Percentiles rank a stretch among this genome's conserved stretches.
phyloP scores from a whole-genome alignment of 352 stramenopile species.

The Globisporangium parvum region DNA sequence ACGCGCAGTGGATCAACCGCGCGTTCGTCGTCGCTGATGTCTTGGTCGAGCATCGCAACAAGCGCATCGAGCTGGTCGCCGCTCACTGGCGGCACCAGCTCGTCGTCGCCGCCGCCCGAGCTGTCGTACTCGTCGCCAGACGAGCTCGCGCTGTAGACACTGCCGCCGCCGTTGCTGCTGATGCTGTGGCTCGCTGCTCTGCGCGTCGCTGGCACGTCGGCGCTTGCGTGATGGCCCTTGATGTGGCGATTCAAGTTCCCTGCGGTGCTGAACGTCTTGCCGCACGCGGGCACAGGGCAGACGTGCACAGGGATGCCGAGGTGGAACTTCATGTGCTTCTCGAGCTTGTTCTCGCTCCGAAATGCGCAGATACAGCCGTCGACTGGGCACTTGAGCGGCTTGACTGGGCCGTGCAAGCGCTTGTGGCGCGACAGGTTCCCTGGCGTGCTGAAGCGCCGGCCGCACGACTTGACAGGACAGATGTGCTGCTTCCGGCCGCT shows the following conservation, averaged over 20 bases:
- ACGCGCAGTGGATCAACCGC: neutral
- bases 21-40: constrained; percentile 5
- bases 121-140: constrained; percentile 23
- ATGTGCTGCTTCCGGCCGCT: constrained; percentile 31
- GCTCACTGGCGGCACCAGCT: neutral
- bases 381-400: constrained; percentile 41
- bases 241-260: constrained; percentile 60
- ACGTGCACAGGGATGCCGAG: constrained; percentile 40
- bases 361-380: constrained; percentile 44
- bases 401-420: constrained; percentile 45
- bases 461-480: constrained; percentile 42
- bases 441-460: constrained; percentile 43
- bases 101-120: constrained; percentile 20
- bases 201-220: constrained; percentile 14
- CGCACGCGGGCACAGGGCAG: constrained; percentile 29
- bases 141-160: constrained; percentile 9
- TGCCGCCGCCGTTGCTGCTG: neutral
- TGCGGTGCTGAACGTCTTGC: constrained; percentile 56
- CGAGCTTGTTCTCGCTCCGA: constrained; percentile 49
- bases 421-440: constrained; percentile 60
- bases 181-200: constrained; percentile 2
- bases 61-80: constrained; percentile 30
- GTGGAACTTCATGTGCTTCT: constrained; percentile 65
- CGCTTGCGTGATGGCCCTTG: constrained; percentile 39
- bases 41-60: constrained; percentile 27